phyloP scores from a whole-genome alignment of 108 stramenopile genomes.

The Skeletonema menzelii region DNA sequence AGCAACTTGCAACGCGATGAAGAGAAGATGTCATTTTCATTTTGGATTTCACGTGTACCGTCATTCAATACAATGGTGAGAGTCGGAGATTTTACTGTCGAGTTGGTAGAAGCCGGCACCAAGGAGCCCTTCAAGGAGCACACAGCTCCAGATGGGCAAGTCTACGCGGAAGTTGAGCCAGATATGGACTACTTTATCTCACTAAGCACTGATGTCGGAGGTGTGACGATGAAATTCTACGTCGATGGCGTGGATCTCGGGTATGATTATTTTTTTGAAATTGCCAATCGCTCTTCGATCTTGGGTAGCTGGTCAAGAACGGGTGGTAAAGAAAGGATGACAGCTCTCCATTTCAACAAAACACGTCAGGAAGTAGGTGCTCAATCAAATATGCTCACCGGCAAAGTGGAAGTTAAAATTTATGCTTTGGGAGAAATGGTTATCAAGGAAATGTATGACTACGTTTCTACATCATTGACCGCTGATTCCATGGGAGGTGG shows the following conservation, averaged over 20 bases:
- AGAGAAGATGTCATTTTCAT: no score
- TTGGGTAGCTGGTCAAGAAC: not conserved
- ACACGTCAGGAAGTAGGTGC: not conserved
- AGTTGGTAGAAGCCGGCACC: conserved; percentile 16
- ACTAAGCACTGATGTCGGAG: not conserved
- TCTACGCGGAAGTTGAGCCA: conserved; percentile 33
- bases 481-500: not conserved
- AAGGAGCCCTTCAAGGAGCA: conserved; percentile 29
- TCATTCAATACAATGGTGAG: not conserved
- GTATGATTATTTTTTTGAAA: not conserved
- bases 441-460: not conserved
- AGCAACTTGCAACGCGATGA: no score
- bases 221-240: not conserved
- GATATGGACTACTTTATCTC: conserved; percentile 25
- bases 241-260: conserved; percentile 23
- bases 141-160: conserved; percentile 6
- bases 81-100: conserved; percentile 3
- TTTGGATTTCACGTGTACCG: no score
- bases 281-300: not conserved
- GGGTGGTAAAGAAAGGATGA: not conserved
- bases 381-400: conserved; percentile 3
- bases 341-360: conserved; percentile 19
- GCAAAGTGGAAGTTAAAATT: conserved; percentile 8
- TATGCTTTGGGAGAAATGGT: not conserved
- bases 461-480: not conserved